Conservation (phyloP, 1,284 basidiomycete species). For the Exobasidium rhododendri region DNA sequence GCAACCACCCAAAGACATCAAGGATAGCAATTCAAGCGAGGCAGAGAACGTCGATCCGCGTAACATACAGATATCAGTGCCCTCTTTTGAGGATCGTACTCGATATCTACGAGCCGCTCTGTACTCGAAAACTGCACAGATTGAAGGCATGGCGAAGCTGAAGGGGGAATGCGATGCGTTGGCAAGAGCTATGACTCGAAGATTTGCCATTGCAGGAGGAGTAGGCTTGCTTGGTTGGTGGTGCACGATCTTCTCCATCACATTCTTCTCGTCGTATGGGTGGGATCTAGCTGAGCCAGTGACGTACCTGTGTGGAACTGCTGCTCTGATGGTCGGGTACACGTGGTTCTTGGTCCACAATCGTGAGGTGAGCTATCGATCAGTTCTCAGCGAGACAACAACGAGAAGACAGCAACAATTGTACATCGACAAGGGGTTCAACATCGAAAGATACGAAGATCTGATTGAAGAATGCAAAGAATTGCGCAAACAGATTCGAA, state of each 20-base stretch:
- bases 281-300: constrained; percentile 43
- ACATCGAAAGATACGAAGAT: constrained; percentile 39
- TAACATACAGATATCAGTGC: constrained; percentile 26
- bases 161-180: constrained; percentile 43
- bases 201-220: constrained; percentile 38
- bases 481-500: constrained; percentile 37
- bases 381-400: constrained; percentile 46
- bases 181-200: constrained; percentile 32
- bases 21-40: not conserved
- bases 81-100: constrained; percentile 45
- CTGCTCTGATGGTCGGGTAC: constrained; percentile 41
- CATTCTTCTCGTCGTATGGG: constrained; percentile 38
- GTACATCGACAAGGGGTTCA: constrained; percentile 43
- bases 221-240: constrained; percentile 38
- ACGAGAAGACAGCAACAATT: constrained; percentile 39
- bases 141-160: constrained; percentile 35
- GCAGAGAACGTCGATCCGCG: not conserved
- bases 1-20: not conserved
- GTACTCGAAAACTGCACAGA: constrained; percentile 38
- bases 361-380: constrained; percentile 42
- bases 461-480: constrained; percentile 44
- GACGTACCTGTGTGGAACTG: constrained; percentile 43
- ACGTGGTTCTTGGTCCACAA: constrained; percentile 45
- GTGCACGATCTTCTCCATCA: constrained; percentile 35
- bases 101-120: constrained; percentile 33